A percentile compares a stretch with the other conserved stretches of the same genome.
phyloP scores from a whole-genome alignment of 345 rosid species.

The Rhizophora mangle region DNA sequence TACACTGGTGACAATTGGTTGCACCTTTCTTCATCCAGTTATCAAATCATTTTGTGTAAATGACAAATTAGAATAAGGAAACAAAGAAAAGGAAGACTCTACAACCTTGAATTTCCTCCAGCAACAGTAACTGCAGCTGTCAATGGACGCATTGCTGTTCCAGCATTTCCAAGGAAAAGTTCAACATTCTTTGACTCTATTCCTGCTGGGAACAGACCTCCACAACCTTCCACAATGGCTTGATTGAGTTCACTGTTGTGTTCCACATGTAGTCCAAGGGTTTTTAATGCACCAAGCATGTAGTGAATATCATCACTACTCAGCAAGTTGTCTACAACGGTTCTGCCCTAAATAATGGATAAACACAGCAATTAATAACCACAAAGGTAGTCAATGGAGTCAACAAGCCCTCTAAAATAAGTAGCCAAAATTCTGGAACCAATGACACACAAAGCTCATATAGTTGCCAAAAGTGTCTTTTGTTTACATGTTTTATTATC shows the following conservation, averaged over 20 bases:
- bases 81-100: neutral
- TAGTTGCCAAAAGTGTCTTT: too few species aligned
- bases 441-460: too few species aligned
- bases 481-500: too few species aligned
- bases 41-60: neutral
- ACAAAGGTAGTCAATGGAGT: neutral
- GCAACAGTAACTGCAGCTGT: conserved; percentile 91
- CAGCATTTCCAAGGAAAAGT: conserved; percentile 95
- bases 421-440: too few species aligned
- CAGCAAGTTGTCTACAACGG: conserved; percentile 85
- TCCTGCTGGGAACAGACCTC: conserved; percentile 71
- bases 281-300: conserved; percentile 87
- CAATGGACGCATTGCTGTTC: conserved; percentile 96
- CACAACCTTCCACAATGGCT: conserved; percentile 79
- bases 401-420: too few species aligned
- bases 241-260: conserved; percentile 48
- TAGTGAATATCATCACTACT: conserved; percentile 80
- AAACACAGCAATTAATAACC: neutral
- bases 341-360: conserved; percentile 61
- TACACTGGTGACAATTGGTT: neutral
- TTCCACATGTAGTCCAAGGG: conserved; percentile 64
- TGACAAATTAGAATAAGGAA: neutral
- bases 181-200: conserved; percentile 46
- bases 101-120: conserved; percentile 83
- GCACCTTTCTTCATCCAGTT: neutral